These are phyloP conservation scores for Alternaria sp. DNA, from an alignment of 2,329 filamentous ascomycete genomes.

Conservation along the genomic window DNA sequence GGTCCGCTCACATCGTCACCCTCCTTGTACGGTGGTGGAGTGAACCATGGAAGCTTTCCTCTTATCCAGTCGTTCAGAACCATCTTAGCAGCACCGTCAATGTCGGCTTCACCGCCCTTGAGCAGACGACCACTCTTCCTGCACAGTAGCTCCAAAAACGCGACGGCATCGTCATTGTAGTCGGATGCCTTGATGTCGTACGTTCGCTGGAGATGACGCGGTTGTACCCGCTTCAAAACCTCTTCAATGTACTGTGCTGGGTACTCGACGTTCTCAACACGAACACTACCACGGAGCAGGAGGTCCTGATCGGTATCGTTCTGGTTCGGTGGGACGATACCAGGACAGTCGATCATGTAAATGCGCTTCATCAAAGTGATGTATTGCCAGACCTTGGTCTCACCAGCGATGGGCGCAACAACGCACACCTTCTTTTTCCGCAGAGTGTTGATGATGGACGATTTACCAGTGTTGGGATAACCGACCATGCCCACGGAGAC, in stretches of 20 bases:
- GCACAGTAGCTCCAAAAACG: slow-evolving; percentile 87
- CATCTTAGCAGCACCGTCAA: slow-evolving; percentile 96
- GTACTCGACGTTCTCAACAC: slow-evolving; percentile 95
- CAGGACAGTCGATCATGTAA: slow-evolving; percentile 95
- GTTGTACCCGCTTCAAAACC: slow-evolving; percentile 81
- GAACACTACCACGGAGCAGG: slow-evolving; percentile 86
- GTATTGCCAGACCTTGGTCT: slow-evolving; percentile 98
- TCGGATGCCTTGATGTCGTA: slow-evolving; percentile 85
- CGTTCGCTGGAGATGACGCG: slow-evolving; percentile 88
- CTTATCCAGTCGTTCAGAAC: slow-evolving; percentile 95
- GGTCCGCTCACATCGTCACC: slow-evolving; percentile 41
- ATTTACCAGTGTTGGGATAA: slow-evolving; percentile 95
- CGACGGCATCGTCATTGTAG: slow-evolving; percentile 74
- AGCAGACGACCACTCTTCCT: slow-evolving; percentile 86
- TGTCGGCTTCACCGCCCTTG: slow-evolving; percentile 91
- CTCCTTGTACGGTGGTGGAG: slow-evolving; percentile 70
- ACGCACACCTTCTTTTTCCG: slow-evolving; percentile 94
- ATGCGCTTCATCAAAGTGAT: slow-evolving; percentile 95
- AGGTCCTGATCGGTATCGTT: slow-evolving; percentile 88
- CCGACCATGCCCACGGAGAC: slow-evolving; percentile 90
- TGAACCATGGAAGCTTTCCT: slow-evolving; percentile 97
- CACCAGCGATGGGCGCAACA: slow-evolving; percentile 92
- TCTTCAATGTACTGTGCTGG: slow-evolving; percentile 95
- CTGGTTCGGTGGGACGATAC: slow-evolving; percentile 89
- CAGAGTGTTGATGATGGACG: slow-evolving; percentile 95